Percentiles rank a stretch among this genome's conserved stretches.
Conservation (phyloP, 2,329 filamentous ascomycete genomes). For the Elsinoe batatas region DNA sequence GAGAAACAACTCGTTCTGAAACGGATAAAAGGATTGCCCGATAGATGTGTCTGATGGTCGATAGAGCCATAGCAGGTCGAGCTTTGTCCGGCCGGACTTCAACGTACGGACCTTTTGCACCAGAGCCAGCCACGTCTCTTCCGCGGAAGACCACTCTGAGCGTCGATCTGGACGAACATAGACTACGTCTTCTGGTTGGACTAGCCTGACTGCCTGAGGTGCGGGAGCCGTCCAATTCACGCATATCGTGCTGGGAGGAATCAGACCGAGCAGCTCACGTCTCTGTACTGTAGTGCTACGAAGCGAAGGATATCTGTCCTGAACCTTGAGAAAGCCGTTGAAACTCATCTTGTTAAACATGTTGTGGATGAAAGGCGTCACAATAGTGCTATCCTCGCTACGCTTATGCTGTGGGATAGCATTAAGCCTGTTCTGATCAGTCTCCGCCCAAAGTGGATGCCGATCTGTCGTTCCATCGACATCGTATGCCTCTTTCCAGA, state of each 20-base stretch:
- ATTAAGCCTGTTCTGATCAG: slow-evolving; percentile 22
- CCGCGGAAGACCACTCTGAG: slow-evolving; percentile 46
- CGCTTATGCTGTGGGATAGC: slow-evolving; percentile 24
- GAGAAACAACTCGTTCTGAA: slow-evolving; percentile 63
- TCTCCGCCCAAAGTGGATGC: slow-evolving; percentile 31
- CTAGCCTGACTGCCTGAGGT: slow-evolving; percentile 13
- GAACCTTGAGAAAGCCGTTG: slow-evolving; percentile 36
- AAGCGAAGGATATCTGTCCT: no score
- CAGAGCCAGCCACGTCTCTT: slow-evolving; percentile 58
- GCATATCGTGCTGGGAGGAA: slow-evolving; percentile 14
- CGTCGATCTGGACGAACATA: slow-evolving; percentile 37
- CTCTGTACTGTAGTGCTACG: slow-evolving; percentile 1
- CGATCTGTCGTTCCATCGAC: slow-evolving; percentile 29
- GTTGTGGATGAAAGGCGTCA: slow-evolving; percentile 58
- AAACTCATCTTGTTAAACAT: slow-evolving; percentile 58
- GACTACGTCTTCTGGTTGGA: slow-evolving; percentile 42
- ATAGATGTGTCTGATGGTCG: slow-evolving; percentile 61
- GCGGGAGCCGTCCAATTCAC: neutral
- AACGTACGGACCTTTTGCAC: slow-evolving; percentile 48
- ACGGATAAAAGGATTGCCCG: slow-evolving; percentile 56
- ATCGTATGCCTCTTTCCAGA: slow-evolving; percentile 54
- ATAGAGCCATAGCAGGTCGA: slow-evolving; percentile 68
- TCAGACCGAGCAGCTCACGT: slow-evolving; percentile 21
- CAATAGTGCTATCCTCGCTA: slow-evolving; percentile 42
- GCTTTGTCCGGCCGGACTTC: slow-evolving; percentile 31